Conservation (phyloP, 495 filamentous ascomycete species). For the Amphirosellinia nigrospora region DNA sequence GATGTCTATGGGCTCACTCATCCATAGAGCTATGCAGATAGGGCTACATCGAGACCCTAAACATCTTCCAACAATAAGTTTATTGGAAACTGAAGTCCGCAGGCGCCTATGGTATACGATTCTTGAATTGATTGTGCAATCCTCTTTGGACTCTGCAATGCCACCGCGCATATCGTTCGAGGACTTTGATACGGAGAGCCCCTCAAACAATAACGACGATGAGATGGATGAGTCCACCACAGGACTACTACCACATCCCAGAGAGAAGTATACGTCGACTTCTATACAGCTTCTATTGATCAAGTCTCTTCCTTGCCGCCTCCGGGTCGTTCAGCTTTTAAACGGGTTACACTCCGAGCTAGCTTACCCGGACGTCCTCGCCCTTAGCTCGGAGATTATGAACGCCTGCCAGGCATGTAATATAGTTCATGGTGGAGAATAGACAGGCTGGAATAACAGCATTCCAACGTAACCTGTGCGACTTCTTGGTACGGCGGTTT, state of each 20-base stretch:
- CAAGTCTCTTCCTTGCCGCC: conserved; percentile 54
- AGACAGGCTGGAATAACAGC: conserved; percentile 29
- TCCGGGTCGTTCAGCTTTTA: conserved; percentile 55
- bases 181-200: conserved; percentile 61
- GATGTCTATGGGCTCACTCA: conserved; percentile 60
- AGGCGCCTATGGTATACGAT: conserved; percentile 69
- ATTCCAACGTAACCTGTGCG: conserved; percentile 44
- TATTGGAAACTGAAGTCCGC: conserved; percentile 60
- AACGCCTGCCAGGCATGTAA: conserved; percentile 44
- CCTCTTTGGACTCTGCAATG: conserved; percentile 62
- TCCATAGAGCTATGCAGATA: conserved; percentile 63
- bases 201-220: conserved; percentile 63
- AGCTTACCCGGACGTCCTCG: conserved; percentile 58
- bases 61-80: conserved; percentile 53
- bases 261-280: conserved; percentile 50
- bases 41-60: conserved; percentile 65
- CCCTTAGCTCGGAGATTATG: conserved; percentile 51
- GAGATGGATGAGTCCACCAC: conserved; percentile 56
- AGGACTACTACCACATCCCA: conserved; percentile 41
- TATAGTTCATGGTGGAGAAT: conserved; percentile 28
- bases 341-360: conserved; percentile 56
- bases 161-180: conserved; percentile 55
- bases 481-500: conserved; percentile 57
- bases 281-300: conserved; percentile 60
- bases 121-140: conserved; percentile 63